Conservation (phyloP, 345 rosid genomes). For the Limnanthes douglasii region DNA sequence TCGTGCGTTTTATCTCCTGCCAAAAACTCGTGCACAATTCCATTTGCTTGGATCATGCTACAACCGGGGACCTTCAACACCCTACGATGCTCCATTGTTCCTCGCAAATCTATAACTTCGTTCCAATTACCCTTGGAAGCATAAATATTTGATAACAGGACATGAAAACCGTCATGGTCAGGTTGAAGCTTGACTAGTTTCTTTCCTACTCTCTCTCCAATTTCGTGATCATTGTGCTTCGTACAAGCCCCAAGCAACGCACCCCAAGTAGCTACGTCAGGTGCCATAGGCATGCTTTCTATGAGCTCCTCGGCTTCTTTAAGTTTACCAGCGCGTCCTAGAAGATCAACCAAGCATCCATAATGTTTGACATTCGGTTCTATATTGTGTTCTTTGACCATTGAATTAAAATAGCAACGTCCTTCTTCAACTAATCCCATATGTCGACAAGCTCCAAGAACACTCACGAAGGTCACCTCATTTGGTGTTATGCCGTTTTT, state of each 20-base stretch:
- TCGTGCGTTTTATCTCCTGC: constrained; percentile 35
- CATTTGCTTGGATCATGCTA: constrained; percentile 30
- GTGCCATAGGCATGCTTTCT: constrained; percentile 37
- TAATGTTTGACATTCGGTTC: constrained; percentile 51
- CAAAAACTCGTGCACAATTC: constrained; percentile 31
- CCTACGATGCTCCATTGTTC: constrained; percentile 24
- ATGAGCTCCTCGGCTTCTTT: constrained; percentile 51
- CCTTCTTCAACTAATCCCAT: constrained; percentile 51
- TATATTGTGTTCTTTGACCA: constrained; percentile 26
- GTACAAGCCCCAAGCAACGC: constrained; percentile 53
- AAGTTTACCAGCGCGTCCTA: constrained; percentile 50
- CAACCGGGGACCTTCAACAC: constrained; percentile 44
- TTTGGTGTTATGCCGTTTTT: constrained; percentile 21
- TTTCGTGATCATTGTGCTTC: constrained; percentile 27
- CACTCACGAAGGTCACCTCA: constrained; percentile 34
- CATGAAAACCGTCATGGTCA: constrained; percentile 42
- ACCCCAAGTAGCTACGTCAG: constrained; percentile 59
- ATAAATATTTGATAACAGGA: constrained; percentile 38
- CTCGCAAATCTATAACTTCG: constrained; percentile 29
- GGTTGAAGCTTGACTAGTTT: constrained; percentile 47
- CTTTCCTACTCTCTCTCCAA: constrained; percentile 46
- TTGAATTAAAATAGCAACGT: constrained; percentile 20
- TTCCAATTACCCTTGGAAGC: constrained; percentile 49
- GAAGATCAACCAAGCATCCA: constrained; percentile 70
- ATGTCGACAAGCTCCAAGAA: constrained; percentile 51